Base-by-base conservation (phyloP, 768 basidiomycete genomes). In the Royoungia palumana region DNA sequence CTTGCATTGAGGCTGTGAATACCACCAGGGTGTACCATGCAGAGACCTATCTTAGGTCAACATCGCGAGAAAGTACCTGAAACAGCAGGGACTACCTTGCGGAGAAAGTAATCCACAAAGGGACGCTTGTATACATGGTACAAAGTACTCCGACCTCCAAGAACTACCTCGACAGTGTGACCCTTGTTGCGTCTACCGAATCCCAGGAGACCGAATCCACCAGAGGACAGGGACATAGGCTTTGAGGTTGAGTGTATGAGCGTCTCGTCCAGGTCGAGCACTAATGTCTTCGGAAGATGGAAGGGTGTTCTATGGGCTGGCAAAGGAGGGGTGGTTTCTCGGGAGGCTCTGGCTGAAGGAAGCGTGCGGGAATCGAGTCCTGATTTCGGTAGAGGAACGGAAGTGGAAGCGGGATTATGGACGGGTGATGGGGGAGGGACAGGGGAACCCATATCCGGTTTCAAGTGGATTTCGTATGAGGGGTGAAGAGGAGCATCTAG, bases 51-150 rank as follows among this genome's bases (percentile, higher is more conserved):
- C 36, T 49, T 25, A 40, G 20, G 42, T 63, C 40, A 53, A 44
- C 27, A 43, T 37, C 20, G 40, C 22, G 13, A 40, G 7, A 28
- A 46, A 50, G 14, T 24, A 28, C 2, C n/a, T 16, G 14, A 38
- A 44, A 39, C 7, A 39, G 16, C 1, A 43, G n/a, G 25, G 70
- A 73, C 51, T 54, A 90, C 91, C 76, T 92, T 94, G 55, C 89
- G 78, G 54, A 94, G 74, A 62, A 94, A 94, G 63, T 89, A 95
- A 68, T 99, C 95, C 32, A 92, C 95, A 75, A 93, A 96, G 3
- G 95, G 95, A 51, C 95, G 80, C 70, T 99, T 99, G 73, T 98
- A 97, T 40, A 99, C 95, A 67, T 97, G 95, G 67, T 99, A 99
- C 44, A 94, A 73, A 2, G 92, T 95, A 62, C 87, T 91, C 55